Evolutionary conservation across 2,329 filamentous ascomycete species (phyloP), one percentile per base, ranked within the genome.

Genomic region (Trichophyton equinum): DNA sequence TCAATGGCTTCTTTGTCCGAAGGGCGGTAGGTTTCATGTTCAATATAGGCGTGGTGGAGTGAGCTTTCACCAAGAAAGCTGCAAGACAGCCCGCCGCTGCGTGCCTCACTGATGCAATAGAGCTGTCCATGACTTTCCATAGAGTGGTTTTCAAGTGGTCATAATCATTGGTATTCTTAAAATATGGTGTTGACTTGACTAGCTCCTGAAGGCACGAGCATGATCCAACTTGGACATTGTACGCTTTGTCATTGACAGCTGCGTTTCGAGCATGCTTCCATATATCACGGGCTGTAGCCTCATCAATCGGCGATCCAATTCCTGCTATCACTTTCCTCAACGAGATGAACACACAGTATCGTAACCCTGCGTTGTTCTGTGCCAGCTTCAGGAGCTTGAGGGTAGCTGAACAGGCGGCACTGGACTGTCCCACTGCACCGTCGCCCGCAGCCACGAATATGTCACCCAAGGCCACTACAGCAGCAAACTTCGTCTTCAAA

Each of bases 381-480:
- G 91, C 85, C 9, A 83, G 77, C 74, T 96, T 97, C 64, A 95
- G 75, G 0, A 91, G 78, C 73, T 91, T 95, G 61, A 95, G 68
- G 58, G 95, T 75, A 4, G 85, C 82, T 9, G 84, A 81, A 67
- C 85, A 89, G 15, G 86, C 84, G 63, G 95, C 75, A 61, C 86
- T 85, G 63, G 94, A 89, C 62, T 96, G 78, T 64, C 87, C 86
- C 72, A 95, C 89, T 57, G 89, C 90, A 73, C 92, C 96, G 73
- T 97, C 94, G 60, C 94, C 94, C 1, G 92, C 92, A n/a, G 88
- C 84, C 62, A 87, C 88, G 74, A 91, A 97, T 38, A 97, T 84
- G 69, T 94, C 87, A 36, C 94, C 94, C 66, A 99, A 73, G 70
- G 90, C 95, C 71, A 87, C 84, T 44, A 89, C 87, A 22, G 92